phyloP scores from a whole-genome alignment of 2,329 filamentous ascomycete genomes.

The Aspergillus oerlinghausenensis region DNA sequence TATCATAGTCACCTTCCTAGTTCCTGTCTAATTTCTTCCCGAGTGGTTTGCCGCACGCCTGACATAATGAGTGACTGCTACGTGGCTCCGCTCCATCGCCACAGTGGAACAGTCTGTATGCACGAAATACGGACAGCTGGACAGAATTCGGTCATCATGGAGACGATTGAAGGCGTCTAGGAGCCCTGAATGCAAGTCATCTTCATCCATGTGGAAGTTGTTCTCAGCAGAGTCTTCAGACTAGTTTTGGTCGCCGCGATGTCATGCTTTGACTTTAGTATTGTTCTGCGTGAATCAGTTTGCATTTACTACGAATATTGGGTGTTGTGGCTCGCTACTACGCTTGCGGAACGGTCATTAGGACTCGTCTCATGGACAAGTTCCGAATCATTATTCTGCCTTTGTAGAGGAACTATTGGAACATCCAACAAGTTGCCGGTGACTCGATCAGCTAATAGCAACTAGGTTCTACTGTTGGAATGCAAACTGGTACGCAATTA shows the following conservation, averaged over 20 bases:
- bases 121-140: constrained; percentile 21
- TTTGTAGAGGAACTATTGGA: not conserved
- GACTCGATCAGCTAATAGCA: not conserved
- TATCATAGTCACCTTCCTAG: not conserved
- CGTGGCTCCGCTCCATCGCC: constrained; percentile 17
- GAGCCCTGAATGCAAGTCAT: not conserved
- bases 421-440: too few relatives aligned
- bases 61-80: constrained; percentile 12
- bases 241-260: not conserved
- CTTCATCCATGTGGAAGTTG: not conserved
- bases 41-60: constrained; percentile 12
- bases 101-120: constrained; percentile 17
- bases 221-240: not conserved
- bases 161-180: not conserved
- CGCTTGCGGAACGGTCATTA: not conserved
- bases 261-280: too few relatives aligned
- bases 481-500: not conserved
- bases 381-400: not conserved
- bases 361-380: not conserved
- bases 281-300: not conserved
- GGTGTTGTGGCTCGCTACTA: not conserved
- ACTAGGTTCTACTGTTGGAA: not conserved
- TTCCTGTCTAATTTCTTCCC: not conserved
- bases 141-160: constrained; percentile 3
- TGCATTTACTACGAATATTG: not conserved